Evolutionary conservation across 768 basidiomycete species (phyloP).

Genomic region (Tylopilus rubrobrunneus): DNA sequence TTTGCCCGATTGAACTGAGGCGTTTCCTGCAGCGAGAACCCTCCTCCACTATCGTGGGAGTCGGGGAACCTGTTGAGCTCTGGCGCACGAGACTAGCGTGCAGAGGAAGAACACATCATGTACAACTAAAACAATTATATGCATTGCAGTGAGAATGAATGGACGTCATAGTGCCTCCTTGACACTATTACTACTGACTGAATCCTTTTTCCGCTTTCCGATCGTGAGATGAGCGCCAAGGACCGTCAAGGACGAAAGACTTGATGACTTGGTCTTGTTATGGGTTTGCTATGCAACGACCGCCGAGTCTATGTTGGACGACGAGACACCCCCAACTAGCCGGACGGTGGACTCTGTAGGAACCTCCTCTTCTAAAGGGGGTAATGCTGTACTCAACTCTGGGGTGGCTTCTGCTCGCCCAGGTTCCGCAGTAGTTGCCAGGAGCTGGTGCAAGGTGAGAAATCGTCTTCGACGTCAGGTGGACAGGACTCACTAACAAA

Average conservation of each 20-base stretch:
- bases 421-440: constrained; percentile 58
- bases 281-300: constrained; percentile 36
- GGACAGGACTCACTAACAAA: constrained; percentile 53
- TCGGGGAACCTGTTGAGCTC: neutral
- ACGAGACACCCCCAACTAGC: constrained; percentile 55
- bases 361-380: constrained; percentile 14
- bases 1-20: too few relatives aligned
- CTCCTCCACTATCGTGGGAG: too few relatives aligned
- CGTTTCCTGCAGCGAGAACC: too few relatives aligned
- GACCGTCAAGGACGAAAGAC: constrained; percentile 56
- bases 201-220: constrained; percentile 50
- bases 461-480: neutral
- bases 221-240: constrained; percentile 40
- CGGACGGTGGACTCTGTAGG: constrained; percentile 47
- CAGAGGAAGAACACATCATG: constrained; percentile 12
- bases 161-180: constrained; percentile 35
- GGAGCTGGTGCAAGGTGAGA: constrained; percentile 45
- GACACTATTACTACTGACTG: constrained; percentile 42
- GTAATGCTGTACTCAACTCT: constrained; percentile 6
- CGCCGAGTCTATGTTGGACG: constrained; percentile 25
- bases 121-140: constrained; percentile 20
- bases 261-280: constrained; percentile 49
- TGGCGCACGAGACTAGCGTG: constrained; percentile 16
- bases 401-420: constrained; percentile 4
- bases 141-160: too few relatives aligned